These are phyloP conservation scores for Microthlaspi erraticum DNA, from an alignment of 345 rosid genomes.

Conservation along the genomic window DNA sequence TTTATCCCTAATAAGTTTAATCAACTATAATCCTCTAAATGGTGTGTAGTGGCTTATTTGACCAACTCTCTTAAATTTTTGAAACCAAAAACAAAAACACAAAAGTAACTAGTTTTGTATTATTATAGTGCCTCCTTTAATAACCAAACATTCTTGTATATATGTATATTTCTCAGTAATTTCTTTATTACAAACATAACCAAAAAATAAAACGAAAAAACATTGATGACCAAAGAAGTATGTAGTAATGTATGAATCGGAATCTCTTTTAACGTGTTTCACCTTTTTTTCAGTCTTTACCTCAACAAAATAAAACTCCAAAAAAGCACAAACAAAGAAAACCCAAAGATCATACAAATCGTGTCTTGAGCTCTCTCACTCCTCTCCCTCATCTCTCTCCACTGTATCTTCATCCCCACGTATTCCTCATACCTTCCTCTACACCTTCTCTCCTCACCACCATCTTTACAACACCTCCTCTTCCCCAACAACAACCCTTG, in stretches of 20 bases:
- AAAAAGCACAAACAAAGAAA: slow-evolving; percentile 53
- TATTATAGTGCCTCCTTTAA: too few relatives aligned
- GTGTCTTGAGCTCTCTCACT: slow-evolving; percentile 45
- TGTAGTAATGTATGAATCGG: not conserved
- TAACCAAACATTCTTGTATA: not conserved
- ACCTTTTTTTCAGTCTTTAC: slow-evolving; percentile 9
- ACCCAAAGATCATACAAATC: slow-evolving; percentile 50
- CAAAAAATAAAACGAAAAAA: not conserved
- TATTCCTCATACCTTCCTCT: slow-evolving; percentile 49
- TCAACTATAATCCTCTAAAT: too few relatives aligned
- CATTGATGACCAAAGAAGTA: not conserved
- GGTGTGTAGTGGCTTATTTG: too few relatives aligned
- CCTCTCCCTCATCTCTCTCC: slow-evolving; percentile 48
- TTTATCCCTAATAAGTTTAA: too few relatives aligned
- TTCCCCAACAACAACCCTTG: slow-evolving; percentile 51
- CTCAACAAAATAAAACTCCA: slow-evolving; percentile 61
- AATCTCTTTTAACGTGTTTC: not conserved
- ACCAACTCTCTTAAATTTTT: too few relatives aligned
- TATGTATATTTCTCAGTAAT: slow-evolving; percentile 10
- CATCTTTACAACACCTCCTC: slow-evolving; percentile 54
- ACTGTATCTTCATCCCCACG: slow-evolving; percentile 46
- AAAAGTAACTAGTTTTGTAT: too few relatives aligned
- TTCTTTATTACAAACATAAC: slow-evolving; percentile 29
- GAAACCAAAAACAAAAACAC: too few relatives aligned
- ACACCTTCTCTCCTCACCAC: slow-evolving; percentile 5